Evolutionary conservation across 2,329 filamentous ascomycete genomes (phyloP), one percentile per base, ranked within the genome.

Genomic region (Grosmannia clavigera): DNA sequence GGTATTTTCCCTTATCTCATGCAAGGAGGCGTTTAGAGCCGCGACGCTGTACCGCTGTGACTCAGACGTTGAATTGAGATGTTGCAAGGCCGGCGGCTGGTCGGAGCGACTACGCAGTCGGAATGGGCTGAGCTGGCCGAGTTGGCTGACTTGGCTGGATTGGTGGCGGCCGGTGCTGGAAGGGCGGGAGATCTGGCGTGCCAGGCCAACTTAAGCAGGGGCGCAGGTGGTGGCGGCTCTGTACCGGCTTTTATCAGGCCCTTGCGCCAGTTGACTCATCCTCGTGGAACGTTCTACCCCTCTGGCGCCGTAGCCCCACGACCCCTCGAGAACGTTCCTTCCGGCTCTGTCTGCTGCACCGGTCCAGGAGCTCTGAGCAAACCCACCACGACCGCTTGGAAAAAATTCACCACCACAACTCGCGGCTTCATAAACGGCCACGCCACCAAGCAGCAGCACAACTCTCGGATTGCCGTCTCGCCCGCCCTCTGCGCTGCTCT

Each of bases 311-410:
- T 16, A 22, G 61, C 57, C 59, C 62, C 62, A 57, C 61, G 62
- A 58, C 61, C 56, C 38, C 55, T 63, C 63, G 59, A 63, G 63
- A 65, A 65, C 43, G 59, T 65, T 65, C 63, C 53, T 63, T 64
- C 60, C 59, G 3, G 38, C 54, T 33, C 55, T 52, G 56, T 27
- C 27, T 27, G 48, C 27, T 27, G 48, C 48, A 27, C 53, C 51
- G 29, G 43, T 38, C 33, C 53, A 50, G 58, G 12, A 57, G 52
- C 60, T 57, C 33, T n/a, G 40, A 11, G 9, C 3, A 38, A 55
- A n/a, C 12, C 51, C n/a, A 33, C 31, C 43, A 25, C 27, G 22
- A 31, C 4, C 40, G 25, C 29, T 3, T 40, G 16, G n/a, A 51
- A 51, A 51, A 51, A 51, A 40, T 40, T 40, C 38, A 40, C 38